These are phyloP conservation scores for Papiliotrema terrestris DNA, from an alignment of 1,284 basidiomycete species.

Conservation along the genomic window DNA sequence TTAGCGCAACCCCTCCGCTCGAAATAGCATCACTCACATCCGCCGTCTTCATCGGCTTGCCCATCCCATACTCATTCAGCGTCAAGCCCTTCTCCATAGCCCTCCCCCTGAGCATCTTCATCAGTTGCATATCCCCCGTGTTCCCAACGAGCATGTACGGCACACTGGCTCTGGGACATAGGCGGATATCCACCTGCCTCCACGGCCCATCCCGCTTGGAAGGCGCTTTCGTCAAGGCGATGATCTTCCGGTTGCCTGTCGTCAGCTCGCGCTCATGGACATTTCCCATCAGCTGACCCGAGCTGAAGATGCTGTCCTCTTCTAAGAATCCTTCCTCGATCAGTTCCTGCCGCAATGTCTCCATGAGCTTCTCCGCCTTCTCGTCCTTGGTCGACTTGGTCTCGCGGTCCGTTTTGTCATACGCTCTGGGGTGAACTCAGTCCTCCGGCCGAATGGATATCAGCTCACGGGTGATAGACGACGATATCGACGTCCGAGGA, in stretches of 20 bases:
- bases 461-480: constrained; percentile 29
- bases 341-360: constrained; percentile 19
- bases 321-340: constrained; percentile 16
- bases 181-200: constrained; percentile 35
- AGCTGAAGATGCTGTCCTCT: constrained; percentile 23
- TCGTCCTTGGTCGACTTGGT: constrained; percentile 9
- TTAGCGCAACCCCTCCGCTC: background rate
- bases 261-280: background rate
- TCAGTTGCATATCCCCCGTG: constrained; percentile 34
- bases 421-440: constrained; percentile 3
- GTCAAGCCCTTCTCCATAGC: constrained; percentile 27
- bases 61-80: constrained; percentile 42
- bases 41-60: constrained; percentile 8
- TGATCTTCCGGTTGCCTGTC: constrained; percentile 31
- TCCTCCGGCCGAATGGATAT: background rate
- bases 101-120: constrained; percentile 29
- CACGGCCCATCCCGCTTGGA: constrained; percentile 7
- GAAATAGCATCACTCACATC: constrained; percentile 6
- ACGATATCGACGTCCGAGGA: constrained; percentile 38
- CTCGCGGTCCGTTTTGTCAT: constrained; percentile 7
- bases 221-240: constrained; percentile 25
- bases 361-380: constrained; percentile 19
- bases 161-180: constrained; percentile 25
- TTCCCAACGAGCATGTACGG: constrained; percentile 40
- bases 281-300: constrained; percentile 13